Evolutionary conservation across 2,329 filamentous ascomycete genomes (phyloP).

Genomic region (Fusarium sp.): DNA sequence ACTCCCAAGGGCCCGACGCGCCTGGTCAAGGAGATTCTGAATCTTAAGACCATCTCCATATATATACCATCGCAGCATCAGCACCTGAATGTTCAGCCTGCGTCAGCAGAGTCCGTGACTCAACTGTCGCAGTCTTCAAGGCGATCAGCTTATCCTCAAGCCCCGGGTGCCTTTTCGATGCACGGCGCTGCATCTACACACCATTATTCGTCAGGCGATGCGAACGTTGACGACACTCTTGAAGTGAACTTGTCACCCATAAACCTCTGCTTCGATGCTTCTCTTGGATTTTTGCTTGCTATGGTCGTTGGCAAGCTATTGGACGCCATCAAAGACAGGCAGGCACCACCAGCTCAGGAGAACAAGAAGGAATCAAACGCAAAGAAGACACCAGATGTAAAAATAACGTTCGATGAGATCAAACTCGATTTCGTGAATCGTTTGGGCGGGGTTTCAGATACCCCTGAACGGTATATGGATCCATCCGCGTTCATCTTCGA

Average conservation of each 20-base stretch:
- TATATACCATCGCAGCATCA: slow-evolving; percentile 67
- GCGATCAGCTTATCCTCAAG: slow-evolving; percentile 61
- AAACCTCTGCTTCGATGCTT: slow-evolving; percentile 67
- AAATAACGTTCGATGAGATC: slow-evolving; percentile 62
- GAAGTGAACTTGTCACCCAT: slow-evolving; percentile 67
- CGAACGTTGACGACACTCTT: slow-evolving; percentile 50
- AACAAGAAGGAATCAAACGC: slow-evolving; percentile 26
- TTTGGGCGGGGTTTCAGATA: slow-evolving; percentile 65
- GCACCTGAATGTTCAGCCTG: slow-evolving; percentile 56
- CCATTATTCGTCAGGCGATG: slow-evolving; percentile 5
- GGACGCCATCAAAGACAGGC: slow-evolving; percentile 56
- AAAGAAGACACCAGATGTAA: slow-evolving; percentile 55
- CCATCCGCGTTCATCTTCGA: slow-evolving; percentile 57
- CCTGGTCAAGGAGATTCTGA: slow-evolving; percentile 68
- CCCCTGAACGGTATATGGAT: slow-evolving; percentile 60
- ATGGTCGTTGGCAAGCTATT: slow-evolving; percentile 65
- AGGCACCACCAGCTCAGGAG: slow-evolving; percentile 10
- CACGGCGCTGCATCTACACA: slow-evolving; percentile 46
- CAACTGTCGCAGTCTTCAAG: slow-evolving; percentile 52
- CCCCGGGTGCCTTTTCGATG: slow-evolving; percentile 73
- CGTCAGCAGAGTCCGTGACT: slow-evolving; percentile 47
- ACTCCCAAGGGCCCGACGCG: slow-evolving; percentile 67
- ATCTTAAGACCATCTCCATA: slow-evolving; percentile 64
- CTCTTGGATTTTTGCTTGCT: slow-evolving; percentile 67
- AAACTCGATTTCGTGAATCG: slow-evolving; percentile 69